A percentile compares a stretch with the other conserved stretches of the same genome.
These are phyloP conservation scores for Cyclotella baltica DNA, from an alignment of 108 stramenopile species.

Conservation along the genomic window DNA sequence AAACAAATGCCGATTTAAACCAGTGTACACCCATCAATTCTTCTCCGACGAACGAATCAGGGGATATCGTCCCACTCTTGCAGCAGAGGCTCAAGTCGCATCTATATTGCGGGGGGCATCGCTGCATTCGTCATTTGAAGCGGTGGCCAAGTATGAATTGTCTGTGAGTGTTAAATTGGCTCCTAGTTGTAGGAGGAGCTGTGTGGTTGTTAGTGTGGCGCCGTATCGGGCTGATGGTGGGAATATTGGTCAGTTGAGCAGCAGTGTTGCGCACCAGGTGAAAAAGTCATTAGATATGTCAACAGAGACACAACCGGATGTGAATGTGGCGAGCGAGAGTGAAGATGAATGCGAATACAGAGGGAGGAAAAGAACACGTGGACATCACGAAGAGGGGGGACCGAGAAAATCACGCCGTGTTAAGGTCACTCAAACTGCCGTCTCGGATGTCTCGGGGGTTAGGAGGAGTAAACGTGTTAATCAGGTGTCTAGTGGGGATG, in stretches of 20 bases:
- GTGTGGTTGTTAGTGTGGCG: constrained; percentile 20
- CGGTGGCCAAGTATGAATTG: constrained; percentile 18
- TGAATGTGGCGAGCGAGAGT: not conserved
- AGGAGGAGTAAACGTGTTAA: not conserved
- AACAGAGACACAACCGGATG: not conserved
- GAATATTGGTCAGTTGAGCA: no score
- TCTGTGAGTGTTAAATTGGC: constrained; percentile 31
- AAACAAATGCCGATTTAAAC: constrained; percentile 27
- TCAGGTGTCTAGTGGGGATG: constrained; percentile 5
- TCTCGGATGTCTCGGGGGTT: not conserved
- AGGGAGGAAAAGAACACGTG: not conserved
- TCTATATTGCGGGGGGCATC: constrained; percentile 5
- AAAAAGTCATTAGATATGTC: not conserved
- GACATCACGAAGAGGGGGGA: not conserved
- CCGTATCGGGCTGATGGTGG: no score
- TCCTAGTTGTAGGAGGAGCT: constrained; percentile 43
- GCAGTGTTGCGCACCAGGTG: not conserved
- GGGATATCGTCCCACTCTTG: constrained; percentile 39
- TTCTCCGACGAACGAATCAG: constrained; percentile 35
- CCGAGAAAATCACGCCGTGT: not conserved
- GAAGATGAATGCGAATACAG: not conserved
- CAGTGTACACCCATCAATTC: constrained; percentile 49
- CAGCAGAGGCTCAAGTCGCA: constrained; percentile 22
- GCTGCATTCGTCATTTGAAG: constrained; percentile 36
- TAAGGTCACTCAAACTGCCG: not conserved